Evolutionary conservation across 73 alveolate genomes (phyloP).

Genomic region (Tetrahymena thermophila): DNA sequence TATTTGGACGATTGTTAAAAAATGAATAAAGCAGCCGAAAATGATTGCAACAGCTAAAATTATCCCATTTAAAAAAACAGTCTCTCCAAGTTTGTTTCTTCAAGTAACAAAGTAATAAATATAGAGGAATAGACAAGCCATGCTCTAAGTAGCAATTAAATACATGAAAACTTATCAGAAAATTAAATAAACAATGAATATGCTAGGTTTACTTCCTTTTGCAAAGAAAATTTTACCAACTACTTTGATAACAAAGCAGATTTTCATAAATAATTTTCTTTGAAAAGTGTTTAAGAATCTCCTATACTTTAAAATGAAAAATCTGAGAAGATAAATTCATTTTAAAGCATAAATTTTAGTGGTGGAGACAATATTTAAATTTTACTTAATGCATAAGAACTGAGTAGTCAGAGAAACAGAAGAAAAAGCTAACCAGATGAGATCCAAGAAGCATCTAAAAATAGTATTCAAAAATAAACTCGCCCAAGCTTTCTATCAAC

Average conservation of each 20-base stretch:
- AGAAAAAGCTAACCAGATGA: too few relatives aligned
- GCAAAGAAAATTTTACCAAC: background rate
- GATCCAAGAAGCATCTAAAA: too few relatives aligned
- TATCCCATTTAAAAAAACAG: too few relatives aligned
- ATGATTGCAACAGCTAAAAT: background rate
- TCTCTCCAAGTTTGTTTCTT: background rate
- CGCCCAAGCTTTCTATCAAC: too few relatives aligned
- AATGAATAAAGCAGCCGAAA: background rate
- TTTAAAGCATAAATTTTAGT: background rate
- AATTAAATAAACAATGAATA: background rate
- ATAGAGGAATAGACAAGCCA: background rate
- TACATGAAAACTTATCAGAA: background rate
- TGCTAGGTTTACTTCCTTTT: background rate
- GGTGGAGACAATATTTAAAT: background rate
- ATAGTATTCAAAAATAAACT: too few relatives aligned
- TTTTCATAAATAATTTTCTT: background rate
- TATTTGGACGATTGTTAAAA: background rate
- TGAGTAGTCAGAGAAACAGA: too few relatives aligned
- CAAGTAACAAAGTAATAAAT: background rate
- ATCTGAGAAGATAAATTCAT: background rate
- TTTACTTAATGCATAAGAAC: too few relatives aligned
- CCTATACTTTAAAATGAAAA: background rate
- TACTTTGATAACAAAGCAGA: background rate
- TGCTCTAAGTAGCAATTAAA: background rate
- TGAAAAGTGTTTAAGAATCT: background rate